These are phyloP conservation scores for Xanthoparmelia taractica DNA, from an alignment of 495 filamentous ascomycete species.

Conservation along the genomic window DNA sequence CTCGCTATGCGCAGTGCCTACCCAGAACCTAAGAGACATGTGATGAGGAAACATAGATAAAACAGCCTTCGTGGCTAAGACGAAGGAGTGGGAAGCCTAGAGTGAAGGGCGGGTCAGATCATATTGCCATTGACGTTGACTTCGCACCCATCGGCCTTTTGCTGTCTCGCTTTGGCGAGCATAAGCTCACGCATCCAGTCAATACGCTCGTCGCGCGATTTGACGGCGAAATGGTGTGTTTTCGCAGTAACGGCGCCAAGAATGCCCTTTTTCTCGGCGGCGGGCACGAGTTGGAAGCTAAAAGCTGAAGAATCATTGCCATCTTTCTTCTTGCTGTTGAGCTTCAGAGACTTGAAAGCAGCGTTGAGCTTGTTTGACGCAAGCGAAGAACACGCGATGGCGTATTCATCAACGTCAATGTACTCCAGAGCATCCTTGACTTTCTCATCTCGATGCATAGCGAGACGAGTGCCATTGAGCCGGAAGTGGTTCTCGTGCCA, in stretches of 20 bases:
- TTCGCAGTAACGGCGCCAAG: constrained; percentile 47
- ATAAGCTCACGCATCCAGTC: constrained; percentile 99
- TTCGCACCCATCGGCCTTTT: constrained; percentile 72
- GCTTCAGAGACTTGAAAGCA: constrained; percentile 76
- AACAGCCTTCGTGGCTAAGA: constrained; percentile 11
- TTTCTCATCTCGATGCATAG: constrained; percentile 66
- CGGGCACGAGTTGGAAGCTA: constrained; percentile 83
- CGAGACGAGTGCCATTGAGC: constrained; percentile 72
- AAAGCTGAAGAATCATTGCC: constrained; percentile 57
- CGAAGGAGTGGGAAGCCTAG: constrained; percentile 3
- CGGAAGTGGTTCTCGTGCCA: constrained; percentile 89
- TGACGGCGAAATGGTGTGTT: constrained; percentile 91
- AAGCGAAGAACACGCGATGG: constrained; percentile 77
- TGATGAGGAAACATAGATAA: neutral
- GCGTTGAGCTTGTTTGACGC: constrained; percentile 60
- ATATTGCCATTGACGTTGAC: constrained; percentile 75
- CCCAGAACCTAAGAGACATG: neutral
- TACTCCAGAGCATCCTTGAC: constrained; percentile 58
- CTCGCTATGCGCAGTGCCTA: constrained; percentile 19
- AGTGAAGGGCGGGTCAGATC: constrained; percentile 44
- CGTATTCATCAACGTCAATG: constrained; percentile 93
- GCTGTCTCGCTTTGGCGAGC: constrained; percentile 83
- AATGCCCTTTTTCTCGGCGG: constrained; percentile 49
- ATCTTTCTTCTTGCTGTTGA: constrained; percentile 44
- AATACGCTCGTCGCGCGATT: constrained; percentile 77